Evolutionary conservation across 2,329 filamentous ascomycete genomes (phyloP), one percentile per base, ranked within the genome.

Genomic region (Epichloe baconii): DNA sequence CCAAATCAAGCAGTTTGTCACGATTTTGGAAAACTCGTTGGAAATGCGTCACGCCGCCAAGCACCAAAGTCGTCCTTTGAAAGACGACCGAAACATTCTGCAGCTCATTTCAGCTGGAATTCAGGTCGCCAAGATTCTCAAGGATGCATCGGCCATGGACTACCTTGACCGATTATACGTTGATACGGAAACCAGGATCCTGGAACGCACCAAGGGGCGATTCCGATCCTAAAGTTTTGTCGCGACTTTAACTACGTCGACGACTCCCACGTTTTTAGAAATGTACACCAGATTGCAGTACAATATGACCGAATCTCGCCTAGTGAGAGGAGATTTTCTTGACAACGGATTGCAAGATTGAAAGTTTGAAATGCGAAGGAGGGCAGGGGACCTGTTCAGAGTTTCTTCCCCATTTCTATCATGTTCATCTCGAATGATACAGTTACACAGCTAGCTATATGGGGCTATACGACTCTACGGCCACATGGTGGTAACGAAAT

Each of bases 1-100:
- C 53, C 88, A 94, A 69, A 94, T 94, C 69, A 93, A 91, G 70
- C 87, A 93, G 67, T 82, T 94, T 67, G 85, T 93, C 57, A 93
- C 88, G 42, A 86, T 93, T 34, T 71, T 94, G 60, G 88, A 94
- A 64, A 94, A 93, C 68, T 90, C 86, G 46, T 73, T 94, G 61
- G 87, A 91, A 71, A 90, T 90, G 86, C 78, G 87, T 56, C 86
- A 91, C 66, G 85, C 86, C 53, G 85, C 86, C 47, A 89, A 88
- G 54, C 85, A 90, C 68, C 86, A 90, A 68, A 86, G 82, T 57
- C 79, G 88, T 54, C 86, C 86, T 19, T 76, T 90, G 57, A 93
- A 91, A 72, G 88, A 94, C 71, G 88, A 94, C 69, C 79, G 88
- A 59, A 91, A 93, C 66, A 87, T 94, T 56, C 75, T 94, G 53